These are phyloP conservation scores for Metschnikowia santaceciliae DNA, from an alignment of 805 yeast species.

Conservation along the genomic window DNA sequence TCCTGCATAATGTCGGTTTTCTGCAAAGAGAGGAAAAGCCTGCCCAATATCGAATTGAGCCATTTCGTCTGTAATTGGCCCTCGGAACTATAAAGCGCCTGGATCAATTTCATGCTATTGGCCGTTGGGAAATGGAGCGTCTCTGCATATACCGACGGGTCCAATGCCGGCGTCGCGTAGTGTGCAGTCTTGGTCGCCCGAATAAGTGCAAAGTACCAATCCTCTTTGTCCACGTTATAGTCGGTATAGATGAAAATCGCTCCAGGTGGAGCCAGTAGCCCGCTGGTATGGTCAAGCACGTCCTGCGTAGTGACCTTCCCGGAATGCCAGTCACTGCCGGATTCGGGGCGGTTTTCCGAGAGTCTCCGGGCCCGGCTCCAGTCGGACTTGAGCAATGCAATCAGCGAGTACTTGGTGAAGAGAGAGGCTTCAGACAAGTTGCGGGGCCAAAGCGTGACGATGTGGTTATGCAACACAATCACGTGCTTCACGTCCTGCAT, in stretches of 20 bases:
- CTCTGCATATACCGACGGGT: conserved; percentile 62
- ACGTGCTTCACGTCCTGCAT: conserved; percentile 70
- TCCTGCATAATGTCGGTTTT: conserved; percentile 63
- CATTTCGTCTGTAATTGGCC: conserved; percentile 82
- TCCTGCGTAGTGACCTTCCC: conserved; percentile 23
- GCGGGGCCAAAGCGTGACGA: conserved; percentile 86
- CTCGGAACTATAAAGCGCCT: conserved; percentile 74
- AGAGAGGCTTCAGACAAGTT: conserved; percentile 67
- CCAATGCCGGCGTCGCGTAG: conserved; percentile 13
- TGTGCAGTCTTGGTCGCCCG: conserved; percentile 57
- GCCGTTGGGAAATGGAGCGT: conserved; percentile 68
- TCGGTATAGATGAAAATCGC: conserved; percentile 67
- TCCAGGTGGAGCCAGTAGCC: conserved; percentile 33
- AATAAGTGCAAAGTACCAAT: conserved; percentile 86
- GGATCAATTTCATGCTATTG: conserved; percentile 71
- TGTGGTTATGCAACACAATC: conserved; percentile 64
- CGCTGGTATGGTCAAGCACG: conserved; percentile 20
- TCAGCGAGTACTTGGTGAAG: conserved; percentile 75
- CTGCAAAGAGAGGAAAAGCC: conserved; percentile 74
- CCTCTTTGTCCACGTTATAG: conserved; percentile 80
- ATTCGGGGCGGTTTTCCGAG: conserved; percentile 15
- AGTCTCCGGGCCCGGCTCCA: conserved; percentile 23
- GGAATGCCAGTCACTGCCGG: conserved; percentile 8
- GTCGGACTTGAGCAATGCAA: conserved; percentile 60
- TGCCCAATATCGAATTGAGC: conserved; percentile 84